phyloP scores from a whole-genome alignment of 768 basidiomycete genomes.

The Pleurotus giganteus region DNA sequence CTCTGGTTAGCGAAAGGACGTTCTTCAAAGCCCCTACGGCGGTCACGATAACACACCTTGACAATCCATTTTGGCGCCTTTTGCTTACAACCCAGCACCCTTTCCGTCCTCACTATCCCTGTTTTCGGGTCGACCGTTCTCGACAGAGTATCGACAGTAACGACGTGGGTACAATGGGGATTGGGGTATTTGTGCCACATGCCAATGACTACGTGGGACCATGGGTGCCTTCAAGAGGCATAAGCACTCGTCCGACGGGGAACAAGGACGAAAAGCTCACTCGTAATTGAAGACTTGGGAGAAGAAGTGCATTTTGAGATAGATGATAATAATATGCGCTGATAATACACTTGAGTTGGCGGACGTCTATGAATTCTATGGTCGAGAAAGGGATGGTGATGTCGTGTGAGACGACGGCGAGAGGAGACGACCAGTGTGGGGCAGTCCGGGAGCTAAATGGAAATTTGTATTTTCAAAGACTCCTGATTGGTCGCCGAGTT shows the following conservation, averaged over 20 bases:
- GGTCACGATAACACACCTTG: slow-evolving; percentile 59
- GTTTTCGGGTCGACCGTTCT: slow-evolving; percentile 79
- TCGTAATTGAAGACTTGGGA: slow-evolving; percentile 83
- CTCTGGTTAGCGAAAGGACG: slow-evolving; percentile 16
- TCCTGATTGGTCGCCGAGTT: slow-evolving; percentile 2
- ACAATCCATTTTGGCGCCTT: slow-evolving; percentile 91
- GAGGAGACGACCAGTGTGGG: slow-evolving; percentile 3
- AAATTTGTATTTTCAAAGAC: slow-evolving; percentile 1
- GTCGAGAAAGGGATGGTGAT: background rate
- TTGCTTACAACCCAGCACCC: slow-evolving; percentile 89
- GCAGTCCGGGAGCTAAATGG: slow-evolving; percentile 7
- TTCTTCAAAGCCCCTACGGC: slow-evolving; percentile 6
- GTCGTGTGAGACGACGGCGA: slow-evolving; percentile 11
- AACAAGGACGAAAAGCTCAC: slow-evolving; percentile 44
- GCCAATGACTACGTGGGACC: slow-evolving; percentile 87
- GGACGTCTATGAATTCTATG: slow-evolving; percentile 6
- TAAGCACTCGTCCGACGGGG: slow-evolving; percentile 10
- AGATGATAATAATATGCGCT: slow-evolving; percentile 23
- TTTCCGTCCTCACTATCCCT: slow-evolving; percentile 89
- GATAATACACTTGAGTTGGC: slow-evolving; percentile 24
- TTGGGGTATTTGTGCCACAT: slow-evolving; percentile 98
- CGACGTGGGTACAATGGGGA: slow-evolving; percentile 84
- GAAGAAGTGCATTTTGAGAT: slow-evolving; percentile 74
- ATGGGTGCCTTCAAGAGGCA: slow-evolving; percentile 62
- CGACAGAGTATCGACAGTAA: slow-evolving; percentile 85